Conservation (phyloP, 352 stramenopile species). For the Phytophthora gonapodyides region DNA sequence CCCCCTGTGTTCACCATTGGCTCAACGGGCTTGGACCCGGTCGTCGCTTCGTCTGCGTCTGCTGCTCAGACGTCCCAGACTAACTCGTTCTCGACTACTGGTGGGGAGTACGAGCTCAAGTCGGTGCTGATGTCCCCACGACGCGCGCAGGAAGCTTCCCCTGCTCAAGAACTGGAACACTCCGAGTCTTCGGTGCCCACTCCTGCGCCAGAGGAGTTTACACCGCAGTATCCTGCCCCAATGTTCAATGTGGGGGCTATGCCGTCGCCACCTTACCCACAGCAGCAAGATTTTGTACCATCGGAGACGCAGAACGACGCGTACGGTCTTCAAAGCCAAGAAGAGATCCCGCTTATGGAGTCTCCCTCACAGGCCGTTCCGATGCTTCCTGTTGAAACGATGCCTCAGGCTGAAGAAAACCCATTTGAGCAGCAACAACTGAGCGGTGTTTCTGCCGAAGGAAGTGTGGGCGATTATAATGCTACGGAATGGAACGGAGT, state of each 20-base stretch:
- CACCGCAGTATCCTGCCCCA: slow-evolving; percentile 22
- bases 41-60: slow-evolving; percentile 24
- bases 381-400: slow-evolving; percentile 13
- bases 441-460: background rate
- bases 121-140: slow-evolving; percentile 40
- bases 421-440: slow-evolving; percentile 8
- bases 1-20: slow-evolving; percentile 42
- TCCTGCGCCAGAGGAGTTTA: slow-evolving; percentile 5
- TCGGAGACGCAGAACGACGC: slow-evolving; percentile 7
- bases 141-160: slow-evolving; percentile 10
- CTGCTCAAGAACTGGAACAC: slow-evolving; percentile 12
- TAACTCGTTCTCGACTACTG: slow-evolving; percentile 2
- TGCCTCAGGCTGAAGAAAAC: background rate
- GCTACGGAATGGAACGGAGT: slow-evolving; percentile 8
- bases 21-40: slow-evolving; percentile 32
- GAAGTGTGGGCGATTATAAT: background rate
- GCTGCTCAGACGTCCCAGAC: slow-evolving; percentile 8
- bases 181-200: slow-evolving; percentile 3
- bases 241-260: slow-evolving; percentile 28
- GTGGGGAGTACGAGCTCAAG: slow-evolving; percentile 44
- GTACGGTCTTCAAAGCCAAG: slow-evolving; percentile 13
- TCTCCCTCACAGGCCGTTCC: slow-evolving; percentile 20
- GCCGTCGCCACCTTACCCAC: slow-evolving; percentile 17
- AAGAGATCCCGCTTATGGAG: slow-evolving; percentile 14
- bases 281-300: slow-evolving; percentile 17